phyloP scores from a whole-genome alignment of 331 rosid genomes.

The Prunus yedoensis region DNA sequence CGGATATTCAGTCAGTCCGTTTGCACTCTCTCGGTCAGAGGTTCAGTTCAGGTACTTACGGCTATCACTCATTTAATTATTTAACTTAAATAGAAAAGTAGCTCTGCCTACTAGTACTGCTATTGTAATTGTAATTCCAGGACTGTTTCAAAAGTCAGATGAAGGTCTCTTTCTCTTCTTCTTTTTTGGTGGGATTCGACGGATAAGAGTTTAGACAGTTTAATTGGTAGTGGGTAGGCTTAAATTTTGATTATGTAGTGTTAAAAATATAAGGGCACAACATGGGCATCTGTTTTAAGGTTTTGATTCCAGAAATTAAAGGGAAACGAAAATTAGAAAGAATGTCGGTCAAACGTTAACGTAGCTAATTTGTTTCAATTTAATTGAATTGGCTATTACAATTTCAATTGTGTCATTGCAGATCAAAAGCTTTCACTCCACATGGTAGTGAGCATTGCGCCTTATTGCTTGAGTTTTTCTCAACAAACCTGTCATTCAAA shows the following conservation, averaged over 20 bases:
- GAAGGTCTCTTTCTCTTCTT: neutral
- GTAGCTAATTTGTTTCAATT: constrained; percentile 1
- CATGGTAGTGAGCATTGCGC: constrained; percentile 43
- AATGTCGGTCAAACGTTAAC: neutral
- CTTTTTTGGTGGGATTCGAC: neutral
- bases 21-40: neutral
- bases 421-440: constrained; percentile 21
- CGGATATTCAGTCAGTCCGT: neutral
- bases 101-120: neutral
- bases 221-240: neutral
- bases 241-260: neutral
- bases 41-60: neutral
- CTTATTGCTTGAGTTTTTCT: constrained; percentile 37
- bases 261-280: neutral
- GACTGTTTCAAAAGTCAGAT: neutral
- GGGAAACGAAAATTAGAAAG: neutral
- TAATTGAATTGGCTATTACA: constrained; percentile 1
- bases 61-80: neutral
- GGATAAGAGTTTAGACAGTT: neutral
- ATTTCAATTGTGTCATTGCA: constrained; percentile 32
- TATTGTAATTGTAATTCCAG: neutral
- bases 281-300: neutral
- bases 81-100: neutral
- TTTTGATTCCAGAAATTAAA: neutral
- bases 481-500: constrained; percentile 33